Base-by-base conservation (phyloP, 2,329 filamentous ascomycete genomes). In the Septoria linicola region DNA sequence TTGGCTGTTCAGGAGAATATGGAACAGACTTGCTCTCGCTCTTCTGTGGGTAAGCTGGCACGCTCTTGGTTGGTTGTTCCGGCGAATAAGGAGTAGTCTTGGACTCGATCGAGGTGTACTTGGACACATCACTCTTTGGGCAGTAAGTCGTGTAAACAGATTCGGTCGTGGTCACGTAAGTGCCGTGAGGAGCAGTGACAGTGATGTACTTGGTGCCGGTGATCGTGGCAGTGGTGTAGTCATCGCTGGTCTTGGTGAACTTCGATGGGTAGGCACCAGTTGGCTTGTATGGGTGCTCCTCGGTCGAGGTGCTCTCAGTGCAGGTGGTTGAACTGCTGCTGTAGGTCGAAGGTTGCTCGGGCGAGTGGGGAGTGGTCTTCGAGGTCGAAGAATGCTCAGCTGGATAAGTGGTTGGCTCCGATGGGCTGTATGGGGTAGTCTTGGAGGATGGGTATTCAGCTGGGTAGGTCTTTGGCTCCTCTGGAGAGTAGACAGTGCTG, bases 141-240 rank as follows among this genome's bases (percentile, higher is more conserved):
- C 59, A 63, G 40, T 58, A 57, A 14, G 63, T 63, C 23, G 62
- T 62, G 48, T 55, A 55, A 8, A 61, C 55, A 14, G 41, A 31
- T 17, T 59, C 53, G 25, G 57, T 62, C 43, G 36, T 58, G 42
- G 57, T 59, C 14, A 57, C 40, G 25, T 47, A n/a, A n/a, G n/a
- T 34, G 23, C 58, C 49, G 44, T 58, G 55, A 27, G 53, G 49
- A 54, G 45, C 49, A 20, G 59, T 60, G 46, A 63, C 49, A 47
- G 59, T 60, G 43, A 56, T 53, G 17, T 51, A 55, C 31, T 57
- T 55, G 49, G 60, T 60, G 35, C 42, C 47, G 23, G 47, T 51
- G 47, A 58, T 41, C 20, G 59, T 59, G 27, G 57, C 53, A 16
- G 59, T 59, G 41, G 60, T 62, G 43, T 55, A 44, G n/a, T 36